Evolutionary conservation across 805 yeast genomes (phyloP).

Genomic region (Dipodascopsis uninucleata): DNA sequence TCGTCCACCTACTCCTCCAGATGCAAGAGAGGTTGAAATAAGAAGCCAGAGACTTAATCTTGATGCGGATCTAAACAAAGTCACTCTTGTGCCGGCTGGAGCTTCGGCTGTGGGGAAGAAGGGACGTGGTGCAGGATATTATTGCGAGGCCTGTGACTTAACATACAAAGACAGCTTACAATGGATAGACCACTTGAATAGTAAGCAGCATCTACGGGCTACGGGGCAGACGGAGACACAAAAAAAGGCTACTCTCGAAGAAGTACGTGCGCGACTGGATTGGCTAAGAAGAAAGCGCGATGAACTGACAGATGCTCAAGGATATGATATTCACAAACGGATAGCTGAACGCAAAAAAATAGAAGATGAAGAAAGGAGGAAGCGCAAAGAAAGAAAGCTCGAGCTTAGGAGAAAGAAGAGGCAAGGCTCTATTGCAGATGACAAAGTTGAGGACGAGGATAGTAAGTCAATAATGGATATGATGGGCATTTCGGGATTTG

Average conservation of each 20-base stretch:
- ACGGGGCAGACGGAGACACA: constrained; percentile 41
- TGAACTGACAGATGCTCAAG: constrained; percentile 22
- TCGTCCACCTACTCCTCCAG: constrained; percentile 28
- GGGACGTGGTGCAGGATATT: constrained; percentile 75
- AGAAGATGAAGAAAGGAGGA: constrained; percentile 39
- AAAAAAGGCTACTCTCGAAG: constrained; percentile 45
- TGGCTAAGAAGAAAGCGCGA: constrained; percentile 37
- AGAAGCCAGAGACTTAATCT: constrained; percentile 33
- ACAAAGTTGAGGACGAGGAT: constrained; percentile 22
- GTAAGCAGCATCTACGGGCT: constrained; percentile 52
- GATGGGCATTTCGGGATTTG: constrained; percentile 64
- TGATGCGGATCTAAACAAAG: constrained; percentile 36
- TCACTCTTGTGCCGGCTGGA: constrained; percentile 37
- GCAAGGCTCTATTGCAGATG: constrained; percentile 13
- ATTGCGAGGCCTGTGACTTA: constrained; percentile 73
- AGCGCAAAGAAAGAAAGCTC: constrained; percentile 24
- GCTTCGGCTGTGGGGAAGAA: constrained; percentile 37
- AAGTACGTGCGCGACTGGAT: constrained; percentile 44
- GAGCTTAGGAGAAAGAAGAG: constrained; percentile 7
- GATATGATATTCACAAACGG: constrained; percentile 41
- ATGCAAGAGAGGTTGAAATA: constrained; percentile 30
- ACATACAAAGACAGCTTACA: constrained; percentile 81
- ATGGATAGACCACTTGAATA: constrained; percentile 77
- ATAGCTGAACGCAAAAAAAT: constrained; percentile 41
- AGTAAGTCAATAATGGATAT: constrained; percentile 34